Percentiles rank a stretch among this genome's conserved stretches.
These are phyloP conservation scores for Naematelia encephala DNA, from an alignment of 768 basidiomycete species.

Conservation along the genomic window DNA sequence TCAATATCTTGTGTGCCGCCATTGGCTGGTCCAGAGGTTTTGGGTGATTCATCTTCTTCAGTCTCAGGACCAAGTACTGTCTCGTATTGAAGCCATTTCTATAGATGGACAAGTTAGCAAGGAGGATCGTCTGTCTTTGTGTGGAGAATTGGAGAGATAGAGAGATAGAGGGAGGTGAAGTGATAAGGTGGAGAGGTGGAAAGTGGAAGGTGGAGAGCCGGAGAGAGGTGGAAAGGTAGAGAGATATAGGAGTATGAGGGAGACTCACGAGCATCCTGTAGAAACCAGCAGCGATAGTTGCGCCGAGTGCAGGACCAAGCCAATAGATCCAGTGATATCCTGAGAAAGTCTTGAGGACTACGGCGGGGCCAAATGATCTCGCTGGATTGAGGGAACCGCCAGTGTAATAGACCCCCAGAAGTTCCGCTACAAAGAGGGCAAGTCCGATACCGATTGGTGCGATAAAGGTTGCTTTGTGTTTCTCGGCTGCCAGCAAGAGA, in stretches of 20 bases:
- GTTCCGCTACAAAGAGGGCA: constrained; percentile 49
- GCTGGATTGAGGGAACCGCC: constrained; percentile 51
- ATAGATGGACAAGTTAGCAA: not conserved
- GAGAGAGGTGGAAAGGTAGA: not conserved
- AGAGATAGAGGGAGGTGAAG: too few relatives aligned
- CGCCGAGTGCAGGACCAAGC: constrained; percentile 46
- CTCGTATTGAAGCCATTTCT: constrained; percentile 49
- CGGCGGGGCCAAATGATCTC: constrained; percentile 43
- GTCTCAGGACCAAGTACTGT: constrained; percentile 48
- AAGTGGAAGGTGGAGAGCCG: too few relatives aligned
- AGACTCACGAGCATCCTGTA: constrained; percentile 46
- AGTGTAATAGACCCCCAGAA: constrained; percentile 49
- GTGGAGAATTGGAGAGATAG: too few relatives aligned
- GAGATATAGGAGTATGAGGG: not conserved
- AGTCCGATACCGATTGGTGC: constrained; percentile 54
- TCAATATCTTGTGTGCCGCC: constrained; percentile 14
- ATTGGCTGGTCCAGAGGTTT: not conserved
- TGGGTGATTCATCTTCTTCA: constrained; percentile 14
- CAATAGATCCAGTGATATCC: constrained; percentile 50
- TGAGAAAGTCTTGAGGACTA: constrained; percentile 38
- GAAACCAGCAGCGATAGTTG: constrained; percentile 46
- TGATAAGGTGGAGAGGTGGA: too few relatives aligned
- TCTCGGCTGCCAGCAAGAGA: constrained; percentile 49
- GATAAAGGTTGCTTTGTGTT: constrained; percentile 53
- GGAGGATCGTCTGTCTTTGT: too few relatives aligned